Percentiles rank a stretch among this genome's conserved stretches.
These are phyloP conservation scores for Penicillium silybi DNA, from an alignment of 495 filamentous ascomycete species.

Conservation along the genomic window DNA sequence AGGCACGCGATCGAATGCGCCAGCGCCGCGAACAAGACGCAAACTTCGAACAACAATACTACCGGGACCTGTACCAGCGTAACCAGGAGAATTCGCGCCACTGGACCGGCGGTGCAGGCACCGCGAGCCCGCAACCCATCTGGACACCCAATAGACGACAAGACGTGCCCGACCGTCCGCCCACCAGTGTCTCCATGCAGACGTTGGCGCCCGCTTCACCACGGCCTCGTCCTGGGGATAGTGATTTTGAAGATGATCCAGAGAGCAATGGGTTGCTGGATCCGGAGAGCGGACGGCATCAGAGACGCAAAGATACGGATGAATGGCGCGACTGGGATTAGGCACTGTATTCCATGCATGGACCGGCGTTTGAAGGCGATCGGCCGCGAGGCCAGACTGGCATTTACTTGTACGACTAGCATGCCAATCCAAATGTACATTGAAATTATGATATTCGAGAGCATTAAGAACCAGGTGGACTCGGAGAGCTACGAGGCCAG, in stretches of 20 bases:
- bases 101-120: conserved; percentile 26
- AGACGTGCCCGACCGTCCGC: conserved; percentile 43
- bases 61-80: conserved; percentile 38
- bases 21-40: conserved; percentile 56
- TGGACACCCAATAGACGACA: conserved; percentile 46
- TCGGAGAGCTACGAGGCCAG: no score
- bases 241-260: conserved; percentile 35
- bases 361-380: conserved; percentile 7
- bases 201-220: conserved; percentile 45
- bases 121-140: conserved; percentile 12
- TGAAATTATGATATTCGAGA: not conserved
- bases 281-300: conserved; percentile 7
- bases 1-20: conserved; percentile 58
- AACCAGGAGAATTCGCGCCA: conserved; percentile 33
- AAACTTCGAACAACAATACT: conserved; percentile 45
- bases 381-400: conserved; percentile 7
- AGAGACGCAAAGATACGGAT: conserved; percentile 22
- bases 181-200: conserved; percentile 52
- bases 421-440: conserved; percentile 1
- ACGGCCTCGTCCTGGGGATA: conserved; percentile 41
- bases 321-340: conserved; percentile 48
- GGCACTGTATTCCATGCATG: conserved; percentile 3
- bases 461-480: no score
- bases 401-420: conserved; percentile 8
- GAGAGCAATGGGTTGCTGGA: conserved; percentile 27